phyloP scores from a whole-genome alignment of 169 alveolate species.

The Plasmodium blacklocki region DNA sequence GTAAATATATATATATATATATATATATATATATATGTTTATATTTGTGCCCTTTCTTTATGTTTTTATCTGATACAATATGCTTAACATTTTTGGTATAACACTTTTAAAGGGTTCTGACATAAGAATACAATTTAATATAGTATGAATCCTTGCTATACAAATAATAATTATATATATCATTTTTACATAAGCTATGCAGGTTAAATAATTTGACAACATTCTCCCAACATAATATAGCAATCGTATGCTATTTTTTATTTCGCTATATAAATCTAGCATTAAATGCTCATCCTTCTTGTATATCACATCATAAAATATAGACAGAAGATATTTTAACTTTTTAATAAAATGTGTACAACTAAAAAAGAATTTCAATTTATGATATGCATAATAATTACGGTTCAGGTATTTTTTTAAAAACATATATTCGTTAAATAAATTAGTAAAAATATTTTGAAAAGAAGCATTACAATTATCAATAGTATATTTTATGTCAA shows the following conservation, averaged over 20 bases:
- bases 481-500: constrained; percentile 46
- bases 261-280: constrained; percentile 47
- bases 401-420: constrained; percentile 37
- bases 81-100: constrained; percentile 27
- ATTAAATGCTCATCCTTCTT: constrained; percentile 45
- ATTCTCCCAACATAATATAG: constrained; percentile 67
- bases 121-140: constrained; percentile 34
- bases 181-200: constrained; percentile 62
- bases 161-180: constrained; percentile 39
- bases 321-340: constrained; percentile 26
- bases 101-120: constrained; percentile 60
- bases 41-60: background rate
- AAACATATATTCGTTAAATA: constrained; percentile 58
- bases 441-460: constrained; percentile 26
- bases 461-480: constrained; percentile 8
- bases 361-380: constrained; percentile 41
- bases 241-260: constrained; percentile 45
- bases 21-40: background rate
- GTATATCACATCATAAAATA: constrained; percentile 24
- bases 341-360: constrained; percentile 64
- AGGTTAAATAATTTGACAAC: constrained; percentile 63
- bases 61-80: constrained; percentile 1
- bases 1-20: too few species aligned
- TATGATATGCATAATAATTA: constrained; percentile 50
- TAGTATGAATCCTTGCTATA: constrained; percentile 42